Conservation (phyloP, 2,329 filamentous ascomycete genomes). For the Corniculantispora saksenae region DNA sequence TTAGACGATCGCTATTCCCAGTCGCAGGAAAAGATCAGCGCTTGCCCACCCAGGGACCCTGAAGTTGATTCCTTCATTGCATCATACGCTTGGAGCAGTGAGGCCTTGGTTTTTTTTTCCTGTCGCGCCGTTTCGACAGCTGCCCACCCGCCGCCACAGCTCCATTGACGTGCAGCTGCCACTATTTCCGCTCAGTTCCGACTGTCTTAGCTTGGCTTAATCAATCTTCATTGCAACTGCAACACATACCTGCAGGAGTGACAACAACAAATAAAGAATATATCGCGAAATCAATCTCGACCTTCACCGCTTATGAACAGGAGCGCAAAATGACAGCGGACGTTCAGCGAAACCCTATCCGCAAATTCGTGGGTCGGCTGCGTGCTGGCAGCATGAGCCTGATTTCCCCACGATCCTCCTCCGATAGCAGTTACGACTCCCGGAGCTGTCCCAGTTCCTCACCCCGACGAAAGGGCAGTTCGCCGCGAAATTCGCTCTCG, state of each 20-base stretch:
- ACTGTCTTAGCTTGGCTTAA: neutral
- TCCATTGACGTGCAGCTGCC: conserved; percentile 7
- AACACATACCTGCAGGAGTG: neutral
- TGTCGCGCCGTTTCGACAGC: neutral
- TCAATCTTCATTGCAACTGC: conserved; percentile 1
- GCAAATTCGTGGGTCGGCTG: conserved; percentile 17
- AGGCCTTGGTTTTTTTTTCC: neutral
- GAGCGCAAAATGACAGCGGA: conserved; percentile 7
- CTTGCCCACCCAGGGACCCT: conserved; percentile 13
- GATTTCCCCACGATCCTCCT: conserved; percentile 10
- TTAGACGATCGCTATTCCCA: conserved; percentile 11
- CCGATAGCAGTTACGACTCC: neutral
- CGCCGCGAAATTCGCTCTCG: conserved; percentile 12
- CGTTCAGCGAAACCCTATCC: conserved; percentile 2
- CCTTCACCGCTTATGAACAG: neutral
- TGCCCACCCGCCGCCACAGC: neutral
- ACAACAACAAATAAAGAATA: neutral
- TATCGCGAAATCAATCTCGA: neutral
- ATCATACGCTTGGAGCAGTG: neutral
- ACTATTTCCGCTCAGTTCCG: conserved; percentile 7
- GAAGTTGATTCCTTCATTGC: conserved; percentile 14
- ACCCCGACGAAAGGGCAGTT: conserved; percentile 1
- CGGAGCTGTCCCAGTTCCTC: neutral
- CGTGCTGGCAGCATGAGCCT: conserved; percentile 18
- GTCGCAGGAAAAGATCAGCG: conserved; percentile 3